Percentiles rank a stretch among this genome's conserved stretches.
These are phyloP conservation scores for Cylindrotheca fusiformis DNA, from an alignment of 108 stramenopile genomes.

Conservation along the genomic window DNA sequence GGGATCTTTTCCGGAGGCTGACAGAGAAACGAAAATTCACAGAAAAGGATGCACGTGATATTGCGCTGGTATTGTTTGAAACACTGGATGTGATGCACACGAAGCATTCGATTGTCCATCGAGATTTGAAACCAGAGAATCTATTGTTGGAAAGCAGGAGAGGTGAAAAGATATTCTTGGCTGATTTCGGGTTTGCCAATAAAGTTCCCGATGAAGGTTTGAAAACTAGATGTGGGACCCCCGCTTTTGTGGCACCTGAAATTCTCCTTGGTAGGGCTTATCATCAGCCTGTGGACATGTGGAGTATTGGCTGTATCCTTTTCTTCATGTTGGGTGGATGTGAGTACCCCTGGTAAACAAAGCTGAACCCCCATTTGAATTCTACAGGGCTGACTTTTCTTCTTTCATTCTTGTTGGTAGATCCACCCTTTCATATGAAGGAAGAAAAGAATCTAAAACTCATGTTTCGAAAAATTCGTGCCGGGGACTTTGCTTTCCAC, in stretches of 20 bases:
- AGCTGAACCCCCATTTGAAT: background rate
- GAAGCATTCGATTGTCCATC: constrained; percentile 78
- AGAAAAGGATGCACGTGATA: constrained; percentile 84
- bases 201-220: constrained; percentile 53
- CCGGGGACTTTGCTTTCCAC: constrained; percentile 70
- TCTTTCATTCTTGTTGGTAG: background rate
- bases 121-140: constrained; percentile 90
- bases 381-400: background rate
- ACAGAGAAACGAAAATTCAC: constrained; percentile 66
- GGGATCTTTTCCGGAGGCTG: constrained; percentile 92
- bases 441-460: constrained; percentile 52
- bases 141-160: constrained; percentile 59
- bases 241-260: constrained; percentile 94
- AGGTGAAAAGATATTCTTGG: constrained; percentile 53
- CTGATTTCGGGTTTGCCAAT: constrained; percentile 95
- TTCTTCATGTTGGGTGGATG: constrained; percentile 84
- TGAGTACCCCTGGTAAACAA: constrained; percentile 58
- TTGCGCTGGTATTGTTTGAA: constrained; percentile 56
- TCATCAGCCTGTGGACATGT: constrained; percentile 84
- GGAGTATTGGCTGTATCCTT: constrained; percentile 88
- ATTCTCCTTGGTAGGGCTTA: constrained; percentile 62
- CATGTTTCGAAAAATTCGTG: constrained; percentile 60
- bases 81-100: constrained; percentile 78
- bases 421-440: constrained; percentile 46
- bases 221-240: constrained; percentile 84